These are phyloP conservation scores for Tylopilus balloui DNA, from an alignment of 768 basidiomycete species.

Conservation along the genomic window DNA sequence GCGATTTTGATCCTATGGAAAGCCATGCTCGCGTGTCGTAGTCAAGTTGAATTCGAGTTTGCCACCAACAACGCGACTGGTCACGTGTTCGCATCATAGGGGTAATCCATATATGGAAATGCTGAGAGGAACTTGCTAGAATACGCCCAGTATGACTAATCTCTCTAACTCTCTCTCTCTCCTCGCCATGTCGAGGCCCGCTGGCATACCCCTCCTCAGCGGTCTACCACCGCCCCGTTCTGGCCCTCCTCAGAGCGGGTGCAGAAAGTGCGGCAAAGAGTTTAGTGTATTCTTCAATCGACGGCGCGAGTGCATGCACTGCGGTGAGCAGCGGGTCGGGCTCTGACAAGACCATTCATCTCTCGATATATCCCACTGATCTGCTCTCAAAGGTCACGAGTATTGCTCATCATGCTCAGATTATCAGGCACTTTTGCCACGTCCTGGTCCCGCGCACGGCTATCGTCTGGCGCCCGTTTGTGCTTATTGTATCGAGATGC, in stretches of 20 bases:
- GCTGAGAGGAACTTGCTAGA: conserved; percentile 17
- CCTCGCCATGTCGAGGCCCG: conserved; percentile 18
- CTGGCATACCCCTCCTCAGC: conserved; percentile 69
- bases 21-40: conserved; percentile 11
- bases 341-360: neutral
- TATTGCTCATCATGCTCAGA: conserved; percentile 75
- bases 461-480: conserved; percentile 68
- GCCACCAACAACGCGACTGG: conserved; percentile 27
- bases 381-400: conserved; percentile 47
- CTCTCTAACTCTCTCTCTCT: neutral
- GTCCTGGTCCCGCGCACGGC: conserved; percentile 45
- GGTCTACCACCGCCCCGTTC: conserved; percentile 49
- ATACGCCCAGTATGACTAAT: conserved; percentile 3
- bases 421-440: conserved; percentile 76
- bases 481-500: conserved; percentile 65
- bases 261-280: conserved; percentile 71
- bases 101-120: neutral
- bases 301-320: conserved; percentile 67
- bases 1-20: conserved; percentile 63
- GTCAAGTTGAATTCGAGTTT: conserved; percentile 9
- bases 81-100: conserved; percentile 23
- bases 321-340: conserved; percentile 44
- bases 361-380: neutral
- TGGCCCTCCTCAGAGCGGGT: conserved; percentile 33
- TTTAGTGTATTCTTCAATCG: conserved; percentile 65